Base-by-base conservation (phyloP, 345 rosid species). In the Linum tenue region DNA sequence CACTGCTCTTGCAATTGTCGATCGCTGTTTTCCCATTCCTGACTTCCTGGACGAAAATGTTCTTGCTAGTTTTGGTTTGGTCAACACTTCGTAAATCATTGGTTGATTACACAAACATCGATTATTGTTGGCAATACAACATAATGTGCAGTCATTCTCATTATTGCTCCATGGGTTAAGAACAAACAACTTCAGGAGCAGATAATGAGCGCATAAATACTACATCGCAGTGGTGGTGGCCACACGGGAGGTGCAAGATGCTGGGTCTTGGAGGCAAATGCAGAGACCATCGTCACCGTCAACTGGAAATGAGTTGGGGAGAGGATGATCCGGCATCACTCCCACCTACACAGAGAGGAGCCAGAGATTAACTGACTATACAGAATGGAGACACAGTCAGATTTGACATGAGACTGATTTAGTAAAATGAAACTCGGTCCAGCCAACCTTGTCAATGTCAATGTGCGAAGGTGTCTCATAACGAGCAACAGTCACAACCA, bases 381-480 rank as follows among this genome's bases (percentile, higher is more conserved):
- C 14, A 48, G 53, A 48, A 53, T 59, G 31, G 51, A 38, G 7
- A 37, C 35, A 39, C 41, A 42, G 15, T n/a, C 39, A 55, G 7
- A 17, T 17, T 56, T 16, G 42, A 22, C 15, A 11, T 59, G 51
- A 41, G 66, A 35, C 50, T 39, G 59, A 64, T 14, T 59, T 57
- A 7, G 37, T 10, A 55, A 57, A 11, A 61, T 39, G 44, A 50
- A 59, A 22, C 31, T 22, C 31, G 31, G 31, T 22, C 11, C 17
- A 48, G 50, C 53, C 63, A 42, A 92, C 99, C 89, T 88, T 90
- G 77, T 94, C 90, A 57, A 90, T 90, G 70, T 86, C 86, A 0
- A 82, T 84, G 64, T 94, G 97, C 7, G 90, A 92, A 17, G 99
- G 99, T 48, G 99, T 94, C 84, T 94, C 88, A 15, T 94, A 94